Conservation (phyloP, 176 grass and related monocot genomes). For the Raddia guianensis region DNA sequence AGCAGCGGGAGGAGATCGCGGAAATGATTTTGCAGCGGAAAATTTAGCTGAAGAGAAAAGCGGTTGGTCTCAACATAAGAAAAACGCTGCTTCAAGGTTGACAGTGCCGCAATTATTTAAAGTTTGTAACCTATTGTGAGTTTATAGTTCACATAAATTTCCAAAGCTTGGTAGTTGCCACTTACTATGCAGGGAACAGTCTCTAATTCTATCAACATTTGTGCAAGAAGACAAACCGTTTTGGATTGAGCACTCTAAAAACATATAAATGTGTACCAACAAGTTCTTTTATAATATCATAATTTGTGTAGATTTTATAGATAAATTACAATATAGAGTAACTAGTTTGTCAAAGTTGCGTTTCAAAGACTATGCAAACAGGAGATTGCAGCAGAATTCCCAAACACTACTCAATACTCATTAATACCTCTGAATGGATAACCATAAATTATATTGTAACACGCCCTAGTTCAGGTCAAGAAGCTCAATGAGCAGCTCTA, state of each 20-base stretch:
- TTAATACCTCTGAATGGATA: constrained; percentile 37
- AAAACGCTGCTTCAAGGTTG: too few species aligned
- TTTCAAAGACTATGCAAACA: background rate
- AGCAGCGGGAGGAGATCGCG: too few species aligned
- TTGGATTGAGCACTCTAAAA: too few species aligned
- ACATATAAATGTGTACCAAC: too few species aligned
- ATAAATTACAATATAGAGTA: too few species aligned
- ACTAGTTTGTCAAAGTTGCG: too few species aligned
- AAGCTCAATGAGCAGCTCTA: constrained; percentile 48
- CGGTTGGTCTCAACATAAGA: too few species aligned
- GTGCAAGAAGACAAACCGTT: background rate
- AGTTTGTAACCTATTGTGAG: background rate
- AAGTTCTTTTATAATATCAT: too few species aligned
- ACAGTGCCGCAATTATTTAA: background rate
- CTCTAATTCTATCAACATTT: background rate
- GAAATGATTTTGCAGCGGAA: too few species aligned
- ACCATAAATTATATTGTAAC: constrained; percentile 31
- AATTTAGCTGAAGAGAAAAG: too few species aligned
- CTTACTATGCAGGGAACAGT: background rate
- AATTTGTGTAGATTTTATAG: too few species aligned
- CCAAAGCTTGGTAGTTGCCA: background rate
- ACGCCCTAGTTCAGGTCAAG: constrained; percentile 34
- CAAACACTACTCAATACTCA: constrained; percentile 21
- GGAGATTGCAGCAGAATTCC: background rate
- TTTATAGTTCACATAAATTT: background rate